phyloP scores from a whole-genome alignment of 768 basidiomycete genomes.

The Tricholoma bakamatsutake region DNA sequence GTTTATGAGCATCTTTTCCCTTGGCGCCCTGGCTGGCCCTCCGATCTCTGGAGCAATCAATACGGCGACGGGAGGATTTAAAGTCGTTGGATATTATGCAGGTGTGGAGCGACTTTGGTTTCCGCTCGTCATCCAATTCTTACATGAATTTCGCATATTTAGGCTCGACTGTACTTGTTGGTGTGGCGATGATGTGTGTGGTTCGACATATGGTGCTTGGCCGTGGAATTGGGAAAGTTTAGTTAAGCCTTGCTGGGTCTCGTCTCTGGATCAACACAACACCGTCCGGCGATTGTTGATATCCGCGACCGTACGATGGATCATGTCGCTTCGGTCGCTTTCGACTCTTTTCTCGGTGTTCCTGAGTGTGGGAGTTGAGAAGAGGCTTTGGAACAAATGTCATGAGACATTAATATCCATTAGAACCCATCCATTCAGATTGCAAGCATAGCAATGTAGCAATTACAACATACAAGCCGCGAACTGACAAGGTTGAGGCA shows the following conservation, averaged over 20 bases:
- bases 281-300: neutral
- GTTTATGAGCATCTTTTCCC: slow-evolving; percentile 51
- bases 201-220: neutral
- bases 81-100: slow-evolving; percentile 37
- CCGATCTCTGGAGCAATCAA: slow-evolving; percentile 72
- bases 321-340: neutral
- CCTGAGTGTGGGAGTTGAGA: neutral
- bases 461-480: too few species aligned
- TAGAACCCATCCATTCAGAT: too few species aligned
- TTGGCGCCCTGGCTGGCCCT: slow-evolving; percentile 63
- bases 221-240: neutral
- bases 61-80: slow-evolving; percentile 44
- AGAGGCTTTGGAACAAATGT: too few species aligned
- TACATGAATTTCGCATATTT: neutral
- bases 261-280: neutral
- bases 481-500: too few species aligned
- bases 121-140: neutral
- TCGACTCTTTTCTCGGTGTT: neutral
- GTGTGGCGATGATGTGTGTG: slow-evolving; percentile 3
- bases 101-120: slow-evolving; percentile 1
- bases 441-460: too few species aligned
- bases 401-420: too few species aligned
- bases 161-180: neutral
- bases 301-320: too few species aligned
- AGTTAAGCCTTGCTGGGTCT: neutral